Conservation (phyloP, 2,329 filamentous ascomycete genomes). For the Ilyonectria robusta region DNA sequence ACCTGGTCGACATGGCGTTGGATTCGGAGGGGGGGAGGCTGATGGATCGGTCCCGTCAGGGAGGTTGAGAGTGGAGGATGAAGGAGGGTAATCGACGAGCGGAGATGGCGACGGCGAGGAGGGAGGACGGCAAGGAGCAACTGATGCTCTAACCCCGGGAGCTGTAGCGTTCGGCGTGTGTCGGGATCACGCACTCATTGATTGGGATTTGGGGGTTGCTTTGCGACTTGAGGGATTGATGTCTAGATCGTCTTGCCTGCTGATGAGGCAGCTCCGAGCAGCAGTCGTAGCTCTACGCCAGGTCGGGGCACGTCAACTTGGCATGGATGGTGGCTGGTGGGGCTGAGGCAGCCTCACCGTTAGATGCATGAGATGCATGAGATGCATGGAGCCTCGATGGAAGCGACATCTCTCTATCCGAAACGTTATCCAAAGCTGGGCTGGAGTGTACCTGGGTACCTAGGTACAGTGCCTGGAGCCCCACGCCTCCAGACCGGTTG, state of each 20-base stretch:
- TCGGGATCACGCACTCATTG: conserved; percentile 28
- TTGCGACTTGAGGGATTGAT: conserved; percentile 15
- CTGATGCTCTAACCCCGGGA: conserved; percentile 15
- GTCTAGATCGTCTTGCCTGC: conserved; percentile 17
- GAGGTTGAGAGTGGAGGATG: conserved; percentile 16
- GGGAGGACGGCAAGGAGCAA: conserved; percentile 8
- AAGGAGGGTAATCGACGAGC: conserved; percentile 25
- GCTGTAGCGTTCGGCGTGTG: conserved; percentile 22
- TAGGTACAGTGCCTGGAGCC: not conserved
- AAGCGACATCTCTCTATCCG: not conserved
- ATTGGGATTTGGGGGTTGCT: conserved; percentile 4
- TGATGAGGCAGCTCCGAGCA: conserved; percentile 35
- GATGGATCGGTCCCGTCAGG: conserved; percentile 5
- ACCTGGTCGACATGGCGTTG: conserved; percentile 70
- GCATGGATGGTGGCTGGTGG: conserved; percentile 35
- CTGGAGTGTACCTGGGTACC: not conserved
- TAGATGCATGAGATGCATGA: conserved; percentile 11
- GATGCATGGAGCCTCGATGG: not conserved
- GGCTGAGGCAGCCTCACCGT: conserved; percentile 18
- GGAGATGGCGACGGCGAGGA: conserved; percentile 14
- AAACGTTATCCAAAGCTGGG: not conserved
- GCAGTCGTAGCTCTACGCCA: conserved; percentile 29
- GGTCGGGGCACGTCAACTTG: conserved; percentile 27
- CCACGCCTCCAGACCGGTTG: not conserved
- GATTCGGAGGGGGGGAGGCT: conserved; percentile 14